Percentiles rank a stretch among this genome's conserved stretches.
Evolutionary conservation across 306 rosid genomes (phyloP).

Genomic region (Heteromeles arbutifolia): DNA sequence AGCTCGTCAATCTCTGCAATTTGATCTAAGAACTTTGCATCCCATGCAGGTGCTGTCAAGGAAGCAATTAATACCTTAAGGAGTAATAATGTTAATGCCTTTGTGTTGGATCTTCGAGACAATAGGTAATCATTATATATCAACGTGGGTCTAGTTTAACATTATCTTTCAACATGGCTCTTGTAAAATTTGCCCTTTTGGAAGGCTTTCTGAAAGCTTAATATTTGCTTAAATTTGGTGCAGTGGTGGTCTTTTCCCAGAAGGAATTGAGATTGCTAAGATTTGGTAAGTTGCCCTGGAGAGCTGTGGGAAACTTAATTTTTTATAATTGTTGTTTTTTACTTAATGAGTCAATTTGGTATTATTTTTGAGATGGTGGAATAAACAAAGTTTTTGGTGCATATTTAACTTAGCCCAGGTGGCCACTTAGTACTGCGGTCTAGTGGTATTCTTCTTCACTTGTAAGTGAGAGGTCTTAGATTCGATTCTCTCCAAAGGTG

Average conservation of each 20-base stretch:
- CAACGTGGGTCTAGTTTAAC: slow-evolving; percentile 37
- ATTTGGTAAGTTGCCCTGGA: slow-evolving; percentile 63
- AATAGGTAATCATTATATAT: slow-evolving; percentile 58
- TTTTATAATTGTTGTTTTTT: too few species aligned
- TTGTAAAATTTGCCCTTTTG: slow-evolving; percentile 21
- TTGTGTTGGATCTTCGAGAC: slow-evolving; percentile 96
- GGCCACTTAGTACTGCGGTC: not conserved
- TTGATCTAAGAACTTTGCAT: slow-evolving; percentile 16
- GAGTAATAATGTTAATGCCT: slow-evolving; percentile 72
- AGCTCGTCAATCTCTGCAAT: slow-evolving; percentile 2
- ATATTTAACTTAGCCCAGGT: not conserved
- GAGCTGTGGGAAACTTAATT: not conserved
- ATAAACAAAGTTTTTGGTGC: not conserved
- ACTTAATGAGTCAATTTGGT: not conserved
- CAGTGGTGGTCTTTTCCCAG: slow-evolving; percentile 99
- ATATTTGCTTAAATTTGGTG: slow-evolving; percentile 47
- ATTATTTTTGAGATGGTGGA: not conserved
- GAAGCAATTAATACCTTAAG: slow-evolving; percentile 78
- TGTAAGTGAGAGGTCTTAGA: too few species aligned
- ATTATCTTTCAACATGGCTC: slow-evolving; percentile 21
- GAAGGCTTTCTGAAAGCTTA: slow-evolving; percentile 38
- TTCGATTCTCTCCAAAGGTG: too few species aligned
- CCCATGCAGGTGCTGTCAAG: slow-evolving; percentile 73
- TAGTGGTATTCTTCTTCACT: too few species aligned
- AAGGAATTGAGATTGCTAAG: slow-evolving; percentile 96